Base-by-base conservation (phyloP, 176 grass and related monocot species). In the Dactylis glomerata region DNA sequence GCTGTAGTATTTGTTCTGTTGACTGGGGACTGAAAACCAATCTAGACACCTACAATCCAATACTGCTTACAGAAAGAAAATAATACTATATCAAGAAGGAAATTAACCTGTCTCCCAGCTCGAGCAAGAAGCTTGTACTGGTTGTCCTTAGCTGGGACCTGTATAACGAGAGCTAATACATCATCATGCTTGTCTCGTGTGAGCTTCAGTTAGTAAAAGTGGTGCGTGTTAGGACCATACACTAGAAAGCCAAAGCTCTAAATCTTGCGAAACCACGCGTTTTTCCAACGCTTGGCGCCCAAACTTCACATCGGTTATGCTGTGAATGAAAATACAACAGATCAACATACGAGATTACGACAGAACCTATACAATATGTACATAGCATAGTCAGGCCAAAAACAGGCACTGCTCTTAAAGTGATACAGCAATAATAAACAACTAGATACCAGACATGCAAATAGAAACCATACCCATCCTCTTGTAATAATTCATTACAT, bases 211-310 rank as follows among this genome's bases (percentile, higher is more conserved):
- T 73, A 73, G 17, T n/a, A 61, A 34, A 37, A 71, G 7, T 86
- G 20, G 8, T 5, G 67, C 54, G 1, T 40, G 68, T 23, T 76
- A 52, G 66, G 20, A 87, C 13, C 81, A 69, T 87, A 98, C 96
- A 71, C 89, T 98, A 61, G 96, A 98, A 83, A 98, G 89, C 96
- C 96, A 98, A 81, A 98, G 93, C 74, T 98, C 89, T 69, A 98
- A 83, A 79, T 98, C 96, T 87, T 98, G 96, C 52, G 96, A 98
- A 62, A 98, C 96, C 49, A 93, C 96, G 50, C 96, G 96, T 83
- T 98, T 98, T 63, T 98, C 96, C 54, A 89, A 81, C 17, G 89
- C 96, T 79, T 93, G 93, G 9, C 91, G 91, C 46, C 96, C 93
- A 51, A 98, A 89, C 62, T 86, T 73, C 64, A 98, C 87, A 40